Conservation (phyloP, 1,139 yeast species). For the Candida glucosophila region DNA sequence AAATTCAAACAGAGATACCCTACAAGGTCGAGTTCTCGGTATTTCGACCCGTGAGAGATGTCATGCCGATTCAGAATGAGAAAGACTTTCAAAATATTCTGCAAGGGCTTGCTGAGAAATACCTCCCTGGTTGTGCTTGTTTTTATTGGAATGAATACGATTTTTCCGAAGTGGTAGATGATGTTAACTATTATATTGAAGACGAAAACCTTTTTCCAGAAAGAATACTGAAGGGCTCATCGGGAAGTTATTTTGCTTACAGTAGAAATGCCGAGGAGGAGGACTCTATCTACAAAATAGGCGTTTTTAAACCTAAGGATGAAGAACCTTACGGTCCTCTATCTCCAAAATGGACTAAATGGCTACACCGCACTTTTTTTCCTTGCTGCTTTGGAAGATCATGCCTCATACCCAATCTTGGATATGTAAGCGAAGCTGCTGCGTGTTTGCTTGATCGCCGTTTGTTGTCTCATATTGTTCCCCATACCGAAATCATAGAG, state of each 20-base stretch:
- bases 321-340: constrained; percentile 78
- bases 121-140: constrained; percentile 8
- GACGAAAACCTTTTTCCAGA: constrained; percentile 26
- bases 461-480: constrained; percentile 52
- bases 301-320: constrained; percentile 71
- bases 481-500: constrained; percentile 53
- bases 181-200: constrained; percentile 18
- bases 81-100: constrained; percentile 11
- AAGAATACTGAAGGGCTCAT: constrained; percentile 57
- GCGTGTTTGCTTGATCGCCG: constrained; percentile 59
- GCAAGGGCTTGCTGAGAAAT: constrained; percentile 5
- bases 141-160: constrained; percentile 11
- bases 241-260: constrained; percentile 61
- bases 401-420: constrained; percentile 65
- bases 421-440: constrained; percentile 66
- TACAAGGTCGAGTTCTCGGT: constrained; percentile 21
- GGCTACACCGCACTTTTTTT: constrained; percentile 67
- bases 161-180: constrained; percentile 13
- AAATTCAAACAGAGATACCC: constrained; percentile 1
- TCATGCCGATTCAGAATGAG: constrained; percentile 10
- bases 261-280: constrained; percentile 11
- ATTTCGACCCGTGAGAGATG: constrained; percentile 12
- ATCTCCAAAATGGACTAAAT: constrained; percentile 75
- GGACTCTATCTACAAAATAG: constrained; percentile 19
- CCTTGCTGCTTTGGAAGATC: constrained; percentile 75